Evolutionary conservation across 495 filamentous ascomycete species (phyloP), one percentile per base, ranked within the genome.

Genomic region (Xylaria palmicola): DNA sequence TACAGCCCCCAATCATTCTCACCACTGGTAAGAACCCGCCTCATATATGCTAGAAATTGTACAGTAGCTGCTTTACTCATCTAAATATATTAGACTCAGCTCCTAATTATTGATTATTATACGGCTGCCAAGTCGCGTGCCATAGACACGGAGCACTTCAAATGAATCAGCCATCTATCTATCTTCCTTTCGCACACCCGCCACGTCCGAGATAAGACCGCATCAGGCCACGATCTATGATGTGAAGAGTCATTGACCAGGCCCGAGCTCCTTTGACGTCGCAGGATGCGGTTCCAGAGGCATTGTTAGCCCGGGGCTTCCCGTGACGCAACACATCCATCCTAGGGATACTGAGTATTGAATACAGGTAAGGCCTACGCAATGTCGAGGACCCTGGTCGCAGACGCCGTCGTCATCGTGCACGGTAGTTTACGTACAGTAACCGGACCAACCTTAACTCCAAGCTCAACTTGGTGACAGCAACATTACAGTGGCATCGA

Each of bases 181-280:
- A 34, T 44, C 17, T n/a, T n/a, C n/a, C n/a, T n/a, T n/a, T n/a
- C 36, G 24, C n/a, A 13, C 19, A 10, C 30, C 29, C 39, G 53
- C 39, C 26, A 30, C 53, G 29, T 44, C 39, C 53, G 53, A 56
- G 53, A 44, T 40, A 56, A 56, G 34, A 32, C 37, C 53, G 53
- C 39, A 44, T 56, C 53, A 44, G 53, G 12, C 45, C 26, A 19
- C 37, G n/a, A n/a, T n/a, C n/a, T 24, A 39, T 44, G 53, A 44
- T 10, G 27, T 40, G 15, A 44, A 51, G 27, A 44, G n/a, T 15
- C 15, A 44, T 26, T 20, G 29, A 6, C 29, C n/a, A 34, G 10
- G 39, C 26, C 32, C 50, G 30, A 15, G 15, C 37, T 22, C 22
- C 30, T 37, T 56, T 26, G 39, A 39, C 26, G 15, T 20, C 20